These are phyloP conservation scores for Cladophialophora carrionii DNA, from an alignment of 2,329 filamentous ascomycete genomes.

Conservation along the genomic window DNA sequence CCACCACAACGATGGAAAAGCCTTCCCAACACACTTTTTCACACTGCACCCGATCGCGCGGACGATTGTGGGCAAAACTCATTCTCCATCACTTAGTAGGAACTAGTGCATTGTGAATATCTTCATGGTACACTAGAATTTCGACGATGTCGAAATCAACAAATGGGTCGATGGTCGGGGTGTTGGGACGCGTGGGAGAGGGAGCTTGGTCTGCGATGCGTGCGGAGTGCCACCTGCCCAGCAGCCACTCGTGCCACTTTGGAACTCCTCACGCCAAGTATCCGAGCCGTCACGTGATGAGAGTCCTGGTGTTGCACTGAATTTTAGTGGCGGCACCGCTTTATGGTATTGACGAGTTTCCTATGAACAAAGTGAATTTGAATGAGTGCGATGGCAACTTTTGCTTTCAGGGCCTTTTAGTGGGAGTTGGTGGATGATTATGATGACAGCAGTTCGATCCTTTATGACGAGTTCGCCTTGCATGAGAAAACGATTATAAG, in stretches of 20 bases:
- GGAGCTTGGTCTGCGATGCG: background rate
- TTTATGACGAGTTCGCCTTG: no score
- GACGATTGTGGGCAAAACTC: background rate
- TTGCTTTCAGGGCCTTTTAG: background rate
- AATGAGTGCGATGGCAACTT: background rate
- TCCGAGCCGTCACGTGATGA: background rate
- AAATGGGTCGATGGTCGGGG: background rate
- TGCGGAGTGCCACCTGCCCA: background rate
- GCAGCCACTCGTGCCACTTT: background rate
- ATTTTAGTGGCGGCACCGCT: background rate
- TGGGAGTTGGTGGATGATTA: background rate
- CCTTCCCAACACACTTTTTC: background rate
- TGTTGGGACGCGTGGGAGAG: background rate
- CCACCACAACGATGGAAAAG: background rate
- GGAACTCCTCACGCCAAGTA: background rate
- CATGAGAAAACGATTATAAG: no score
- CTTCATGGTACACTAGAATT: background rate
- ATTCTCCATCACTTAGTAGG: background rate
- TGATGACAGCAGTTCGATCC: no score
- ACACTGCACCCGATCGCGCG: background rate
- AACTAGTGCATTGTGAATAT: background rate
- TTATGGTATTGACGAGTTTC: background rate
- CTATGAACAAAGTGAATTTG: background rate
- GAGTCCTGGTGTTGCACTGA: background rate
- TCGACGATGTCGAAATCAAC: background rate